A percentile compares a stretch with the other conserved stretches of the same genome.
These are phyloP conservation scores for Cucurbita moschata DNA, from an alignment of 306 rosid species.

Conservation along the genomic window DNA sequence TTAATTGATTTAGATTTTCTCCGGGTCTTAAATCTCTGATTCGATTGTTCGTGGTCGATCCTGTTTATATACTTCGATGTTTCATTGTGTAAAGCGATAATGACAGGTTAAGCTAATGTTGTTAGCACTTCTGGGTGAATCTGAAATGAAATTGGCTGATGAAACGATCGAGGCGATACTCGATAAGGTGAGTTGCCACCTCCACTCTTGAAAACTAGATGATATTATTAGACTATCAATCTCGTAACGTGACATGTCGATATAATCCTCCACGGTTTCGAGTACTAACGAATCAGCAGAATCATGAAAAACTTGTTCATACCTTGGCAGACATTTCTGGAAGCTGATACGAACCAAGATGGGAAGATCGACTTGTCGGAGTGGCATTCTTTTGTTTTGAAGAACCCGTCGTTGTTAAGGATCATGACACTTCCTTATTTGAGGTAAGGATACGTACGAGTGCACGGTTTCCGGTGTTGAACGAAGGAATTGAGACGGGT, in stretches of 20 bases:
- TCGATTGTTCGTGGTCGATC: background rate
- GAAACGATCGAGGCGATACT: slow-evolving; percentile 67
- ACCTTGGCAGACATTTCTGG: slow-evolving; percentile 56
- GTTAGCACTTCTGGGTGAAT: slow-evolving; percentile 72
- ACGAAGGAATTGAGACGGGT: background rate
- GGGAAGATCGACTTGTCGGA: slow-evolving; percentile 73
- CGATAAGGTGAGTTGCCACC: slow-evolving; percentile 40
- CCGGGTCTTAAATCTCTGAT: background rate
- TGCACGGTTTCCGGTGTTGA: background rate
- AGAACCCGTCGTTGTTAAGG: slow-evolving; percentile 67
- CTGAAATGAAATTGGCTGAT: slow-evolving; percentile 67
- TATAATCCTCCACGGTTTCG: background rate
- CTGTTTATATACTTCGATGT: background rate
- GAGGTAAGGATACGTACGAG: slow-evolving; percentile 20
- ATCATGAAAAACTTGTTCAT: background rate
- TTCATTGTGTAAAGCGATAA: background rate
- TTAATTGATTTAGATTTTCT: background rate
- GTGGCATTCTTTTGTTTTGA: slow-evolving; percentile 53
- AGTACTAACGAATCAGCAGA: background rate
- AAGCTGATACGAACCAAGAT: slow-evolving; percentile 70
- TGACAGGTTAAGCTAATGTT: slow-evolving; percentile 82
- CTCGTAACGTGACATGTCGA: background rate
- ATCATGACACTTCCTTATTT: slow-evolving; percentile 88
- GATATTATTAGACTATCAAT: background rate
- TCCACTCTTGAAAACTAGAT: background rate